Base-by-base conservation (phyloP, 2,329 filamentous ascomycete species). In the Ceratocystis ficicola region DNA sequence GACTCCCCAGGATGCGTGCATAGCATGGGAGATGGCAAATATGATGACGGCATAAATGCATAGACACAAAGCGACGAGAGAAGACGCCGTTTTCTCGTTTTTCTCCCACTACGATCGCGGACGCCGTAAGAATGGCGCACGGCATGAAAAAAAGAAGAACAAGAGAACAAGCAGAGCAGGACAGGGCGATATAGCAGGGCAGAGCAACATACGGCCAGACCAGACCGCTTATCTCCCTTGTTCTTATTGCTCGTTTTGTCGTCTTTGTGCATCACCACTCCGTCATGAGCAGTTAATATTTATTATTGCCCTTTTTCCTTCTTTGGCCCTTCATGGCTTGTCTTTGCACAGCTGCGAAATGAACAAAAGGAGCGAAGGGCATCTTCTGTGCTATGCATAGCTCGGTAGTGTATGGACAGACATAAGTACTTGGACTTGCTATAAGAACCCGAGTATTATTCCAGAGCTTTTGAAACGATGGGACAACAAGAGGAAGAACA, bases 341-440 rank as follows among this genome's bases (percentile, higher is more conserved):
- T 48, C 46, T 48, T 48, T 20, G 15, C 46, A 57, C 12, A 15
- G 52, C 52, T 17, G 8, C 52, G 52, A 57, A 57, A 30, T 57
- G 52, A 30, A 30, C 8, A 15, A 15, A 57, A 57, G 52, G n/a
- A 30, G 52, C 52, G 20, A 57, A 30, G 52, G 52, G 25, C 52
- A 22, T 32, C 52, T 57, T 17, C 30, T 57, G 52, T 57, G n/a
- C 52, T 57, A 57, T 57, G 52, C 52, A 57, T n/a, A 17, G 50
- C 22, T 15, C 20, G 46, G 46, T 48, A 20, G 17, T 48, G 20
- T 48, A 57, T 57, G 52, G 5, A 17, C 10, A 17, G 22, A 57
- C 30, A 30, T 57, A 22, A 20, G 48, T 22, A 50, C n/a, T 20
- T 25, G 48, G 48, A 10, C 8, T 50, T 50, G n/a, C 17, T 25